Conservation (phyloP, 495 filamentous ascomycete species). For the Opeltia flavorubescens region DNA sequence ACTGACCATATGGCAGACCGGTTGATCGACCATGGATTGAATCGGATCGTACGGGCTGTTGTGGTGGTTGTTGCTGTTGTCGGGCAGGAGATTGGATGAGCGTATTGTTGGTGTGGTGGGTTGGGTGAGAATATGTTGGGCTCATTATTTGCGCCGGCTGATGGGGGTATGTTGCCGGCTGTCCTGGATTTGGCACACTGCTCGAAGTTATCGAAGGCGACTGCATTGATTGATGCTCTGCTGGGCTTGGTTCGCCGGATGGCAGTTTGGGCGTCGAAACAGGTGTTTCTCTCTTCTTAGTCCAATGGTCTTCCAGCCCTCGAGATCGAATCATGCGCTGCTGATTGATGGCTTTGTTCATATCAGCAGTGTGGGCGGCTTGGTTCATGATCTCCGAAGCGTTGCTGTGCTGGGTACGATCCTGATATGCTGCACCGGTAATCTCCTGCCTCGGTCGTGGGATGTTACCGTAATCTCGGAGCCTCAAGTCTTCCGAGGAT, state of each 20-base stretch:
- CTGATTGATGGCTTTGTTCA: constrained; percentile 65
- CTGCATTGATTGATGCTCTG: constrained; percentile 32
- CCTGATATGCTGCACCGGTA: constrained; percentile 76
- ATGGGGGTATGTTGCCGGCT: constrained; percentile 27
- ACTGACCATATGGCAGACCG: constrained; percentile 27
- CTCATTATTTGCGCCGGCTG: constrained; percentile 28
- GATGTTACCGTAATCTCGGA: constrained; percentile 70
- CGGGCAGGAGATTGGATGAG: constrained; percentile 32
- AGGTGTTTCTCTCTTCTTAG: constrained; percentile 60
- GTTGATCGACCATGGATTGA: constrained; percentile 28
- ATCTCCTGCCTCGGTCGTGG: constrained; percentile 82
- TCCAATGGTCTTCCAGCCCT: constrained; percentile 65
- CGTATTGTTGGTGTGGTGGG: constrained; percentile 24
- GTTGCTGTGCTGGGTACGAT: constrained; percentile 67
- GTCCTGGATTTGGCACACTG: constrained; percentile 26
- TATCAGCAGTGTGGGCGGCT: constrained; percentile 77
- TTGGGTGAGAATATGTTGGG: constrained; percentile 17
- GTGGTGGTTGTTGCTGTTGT: too few relatives aligned
- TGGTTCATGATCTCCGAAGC: constrained; percentile 76
- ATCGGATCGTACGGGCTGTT: constrained; percentile 29
- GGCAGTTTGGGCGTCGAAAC: constrained; percentile 32
- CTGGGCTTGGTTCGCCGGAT: constrained; percentile 33
- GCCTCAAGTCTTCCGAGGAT: constrained; percentile 54
- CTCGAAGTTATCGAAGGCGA: constrained; percentile 26
- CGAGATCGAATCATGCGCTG: constrained; percentile 61